phyloP scores from a whole-genome alignment of 2,329 filamentous ascomycete genomes.

The Endoconidiophora polonica region DNA sequence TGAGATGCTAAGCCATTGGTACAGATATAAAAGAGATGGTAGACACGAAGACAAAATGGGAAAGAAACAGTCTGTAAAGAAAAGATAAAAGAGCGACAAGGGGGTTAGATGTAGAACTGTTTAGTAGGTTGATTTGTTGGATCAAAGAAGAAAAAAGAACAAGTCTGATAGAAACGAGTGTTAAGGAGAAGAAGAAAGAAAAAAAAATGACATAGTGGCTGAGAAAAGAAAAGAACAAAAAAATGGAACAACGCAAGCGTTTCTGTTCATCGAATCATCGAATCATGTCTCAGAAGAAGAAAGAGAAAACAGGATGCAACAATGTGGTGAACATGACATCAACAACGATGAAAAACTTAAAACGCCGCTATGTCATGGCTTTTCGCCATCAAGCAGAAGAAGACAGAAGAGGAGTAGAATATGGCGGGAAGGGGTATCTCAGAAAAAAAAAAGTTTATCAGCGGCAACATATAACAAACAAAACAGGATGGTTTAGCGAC shows the following conservation, averaged over 20 bases:
- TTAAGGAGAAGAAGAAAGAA: background rate
- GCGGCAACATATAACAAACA: background rate
- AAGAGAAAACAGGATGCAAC: background rate
- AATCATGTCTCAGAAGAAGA: background rate
- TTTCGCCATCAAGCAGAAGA: constrained; percentile 1
- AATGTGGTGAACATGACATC: background rate
- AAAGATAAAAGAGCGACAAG: too few species aligned
- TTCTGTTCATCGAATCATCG: constrained; percentile 10
- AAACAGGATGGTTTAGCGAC: background rate
- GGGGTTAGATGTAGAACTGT: too few species aligned
- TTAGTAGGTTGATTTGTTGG: too few species aligned
- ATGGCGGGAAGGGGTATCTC: background rate
- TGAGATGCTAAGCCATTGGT: too few species aligned
- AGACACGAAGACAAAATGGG: too few species aligned
- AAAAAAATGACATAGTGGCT: background rate
- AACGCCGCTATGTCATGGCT: background rate
- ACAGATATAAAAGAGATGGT: too few species aligned
- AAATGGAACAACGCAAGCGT: constrained; percentile 3
- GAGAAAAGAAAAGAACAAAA: constrained; percentile 1
- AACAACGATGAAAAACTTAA: constrained; percentile 1
- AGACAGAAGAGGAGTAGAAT: constrained; percentile 1
- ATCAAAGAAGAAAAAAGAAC: background rate
- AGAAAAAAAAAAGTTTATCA: background rate
- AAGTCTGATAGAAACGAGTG: background rate
- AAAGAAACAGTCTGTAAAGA: too few species aligned